Evolutionary conservation across 164 flowering plant species (phyloP).

Genomic region (Magnolia kwangsiensis): DNA sequence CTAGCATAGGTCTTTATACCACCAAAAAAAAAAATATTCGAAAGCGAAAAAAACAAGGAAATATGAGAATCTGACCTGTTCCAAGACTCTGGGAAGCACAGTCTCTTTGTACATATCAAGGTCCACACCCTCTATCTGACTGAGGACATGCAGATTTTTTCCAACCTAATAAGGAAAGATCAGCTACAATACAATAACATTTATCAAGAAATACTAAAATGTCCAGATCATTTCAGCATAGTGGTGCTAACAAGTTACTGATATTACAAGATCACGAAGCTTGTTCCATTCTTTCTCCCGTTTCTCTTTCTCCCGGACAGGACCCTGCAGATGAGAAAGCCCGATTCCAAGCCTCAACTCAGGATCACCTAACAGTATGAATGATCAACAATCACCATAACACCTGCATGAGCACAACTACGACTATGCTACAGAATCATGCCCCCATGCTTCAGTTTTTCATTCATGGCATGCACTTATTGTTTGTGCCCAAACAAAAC

Average conservation of each 20-base stretch:
- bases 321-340: slow-evolving; percentile 99
- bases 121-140: slow-evolving; percentile 97
- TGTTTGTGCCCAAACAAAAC: slow-evolving; percentile 50
- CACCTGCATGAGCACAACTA: slow-evolving; percentile 45
- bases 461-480: slow-evolving; percentile 32
- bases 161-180: slow-evolving; percentile 66
- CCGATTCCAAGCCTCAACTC: slow-evolving; percentile 88
- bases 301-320: slow-evolving; percentile 84
- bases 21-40: neutral
- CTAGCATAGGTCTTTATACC: slow-evolving; percentile 2
- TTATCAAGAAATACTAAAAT: slow-evolving; percentile 2
- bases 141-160: slow-evolving; percentile 90
- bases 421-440: slow-evolving; percentile 32
- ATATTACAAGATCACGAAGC: slow-evolving; percentile 96
- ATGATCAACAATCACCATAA: slow-evolving; percentile 73
- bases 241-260: slow-evolving; percentile 23
- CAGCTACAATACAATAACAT: slow-evolving; percentile 13
- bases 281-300: slow-evolving; percentile 95
- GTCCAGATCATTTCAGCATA: slow-evolving; percentile 7
- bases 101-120: slow-evolving; percentile 92
- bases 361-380: slow-evolving; percentile 84
- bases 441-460: slow-evolving; percentile 60
- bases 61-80: slow-evolving; percentile 54
- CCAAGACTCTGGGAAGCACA: slow-evolving; percentile 90
- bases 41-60: neutral